phyloP scores from a whole-genome alignment of 176 grass and related monocot species.

The Oryza punctata region DNA sequence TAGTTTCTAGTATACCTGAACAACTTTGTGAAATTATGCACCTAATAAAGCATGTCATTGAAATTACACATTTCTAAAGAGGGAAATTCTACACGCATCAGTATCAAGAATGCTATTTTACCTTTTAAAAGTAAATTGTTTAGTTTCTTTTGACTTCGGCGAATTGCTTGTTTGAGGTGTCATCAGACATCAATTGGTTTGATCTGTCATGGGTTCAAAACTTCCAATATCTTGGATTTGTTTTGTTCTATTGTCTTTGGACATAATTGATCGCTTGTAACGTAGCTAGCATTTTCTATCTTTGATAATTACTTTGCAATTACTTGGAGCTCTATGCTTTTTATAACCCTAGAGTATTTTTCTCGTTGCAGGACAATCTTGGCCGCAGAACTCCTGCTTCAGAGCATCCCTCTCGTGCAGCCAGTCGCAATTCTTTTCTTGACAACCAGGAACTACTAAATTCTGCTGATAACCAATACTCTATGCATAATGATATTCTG shows the following conservation, averaged over 20 bases:
- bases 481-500: constrained; percentile 56
- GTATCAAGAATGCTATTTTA: neutral
- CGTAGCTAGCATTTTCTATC: neutral
- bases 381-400: constrained; percentile 56
- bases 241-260: neutral
- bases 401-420: constrained; percentile 62
- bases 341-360: neutral
- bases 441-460: constrained; percentile 61
- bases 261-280: neutral
- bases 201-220: constrained; percentile 5
- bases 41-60: neutral
- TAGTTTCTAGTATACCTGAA: neutral
- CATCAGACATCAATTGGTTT: neutral
- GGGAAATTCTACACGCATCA: neutral
- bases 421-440: constrained; percentile 72
- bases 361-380: constrained; percentile 74
- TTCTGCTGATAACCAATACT: constrained; percentile 53
- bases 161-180: constrained; percentile 2
- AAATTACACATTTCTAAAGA: neutral
- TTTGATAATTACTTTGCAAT: neutral
- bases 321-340: neutral
- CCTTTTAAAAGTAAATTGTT: neutral
- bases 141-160: constrained; percentile 13
- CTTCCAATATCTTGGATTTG: neutral
- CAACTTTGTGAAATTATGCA: neutral